Conservation (phyloP, 352 stramenopile species). For the Phytophthora sp. region DNA sequence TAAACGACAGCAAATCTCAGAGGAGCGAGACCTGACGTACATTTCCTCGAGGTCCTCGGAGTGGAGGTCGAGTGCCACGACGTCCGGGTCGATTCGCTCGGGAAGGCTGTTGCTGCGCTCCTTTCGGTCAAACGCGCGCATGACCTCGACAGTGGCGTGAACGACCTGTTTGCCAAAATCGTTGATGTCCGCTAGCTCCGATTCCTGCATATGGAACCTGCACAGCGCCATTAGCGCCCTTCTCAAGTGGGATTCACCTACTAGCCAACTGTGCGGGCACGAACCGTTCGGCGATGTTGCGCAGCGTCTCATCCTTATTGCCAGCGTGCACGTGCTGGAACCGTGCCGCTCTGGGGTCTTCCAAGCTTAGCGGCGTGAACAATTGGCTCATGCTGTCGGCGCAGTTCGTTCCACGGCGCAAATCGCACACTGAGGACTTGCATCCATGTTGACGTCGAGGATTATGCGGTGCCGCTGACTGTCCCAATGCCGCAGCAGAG, state of each 20-base stretch:
- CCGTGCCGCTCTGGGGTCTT: not conserved
- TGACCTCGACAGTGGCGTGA: constrained; percentile 46
- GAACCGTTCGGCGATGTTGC: constrained; percentile 12
- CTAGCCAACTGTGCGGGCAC: too few species aligned
- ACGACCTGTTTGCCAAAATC: constrained; percentile 45
- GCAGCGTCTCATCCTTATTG: constrained; percentile 8
- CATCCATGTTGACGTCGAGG: not conserved
- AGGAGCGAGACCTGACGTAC: constrained; percentile 7
- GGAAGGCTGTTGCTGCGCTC: constrained; percentile 49
- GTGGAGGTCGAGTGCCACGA: constrained; percentile 14
- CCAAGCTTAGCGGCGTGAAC: constrained; percentile 2
- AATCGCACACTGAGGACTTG: constrained; percentile 1
- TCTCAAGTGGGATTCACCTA: too few species aligned
- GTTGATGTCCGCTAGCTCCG: constrained; percentile 61
- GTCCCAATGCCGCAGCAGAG: not conserved
- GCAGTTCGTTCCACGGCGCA: not conserved
- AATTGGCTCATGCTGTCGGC: constrained; percentile 5
- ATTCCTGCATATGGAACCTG: constrained; percentile 57
- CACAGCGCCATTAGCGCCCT: too few species aligned
- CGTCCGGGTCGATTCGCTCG: constrained; percentile 20
- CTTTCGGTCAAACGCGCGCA: constrained; percentile 53
- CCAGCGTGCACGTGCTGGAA: not conserved
- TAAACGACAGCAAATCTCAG: not conserved
- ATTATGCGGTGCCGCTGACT: not conserved
- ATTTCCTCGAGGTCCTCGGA: constrained; percentile 13